Evolutionary conservation across 1,284 basidiomycete genomes (phyloP).

Genomic region (Austroboletus novae-zelandiae): DNA sequence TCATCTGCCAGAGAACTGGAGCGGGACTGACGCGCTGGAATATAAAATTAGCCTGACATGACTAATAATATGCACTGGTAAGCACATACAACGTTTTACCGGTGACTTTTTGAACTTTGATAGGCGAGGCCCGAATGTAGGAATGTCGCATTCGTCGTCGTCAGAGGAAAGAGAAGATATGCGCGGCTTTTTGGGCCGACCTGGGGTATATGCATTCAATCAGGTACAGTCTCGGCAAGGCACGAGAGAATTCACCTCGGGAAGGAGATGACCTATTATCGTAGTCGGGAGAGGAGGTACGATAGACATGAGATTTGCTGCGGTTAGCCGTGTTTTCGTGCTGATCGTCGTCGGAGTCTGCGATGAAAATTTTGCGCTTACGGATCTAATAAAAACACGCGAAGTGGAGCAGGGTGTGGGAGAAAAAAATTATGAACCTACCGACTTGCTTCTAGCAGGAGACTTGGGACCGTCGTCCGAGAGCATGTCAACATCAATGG

Average conservation of each 20-base stretch:
- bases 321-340: slow-evolving; percentile 32
- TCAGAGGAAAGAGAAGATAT: slow-evolving; percentile 41
- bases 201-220: slow-evolving; percentile 21
- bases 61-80: background rate
- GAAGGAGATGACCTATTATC: slow-evolving; percentile 23
- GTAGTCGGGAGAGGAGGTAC: slow-evolving; percentile 28
- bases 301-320: slow-evolving; percentile 18
- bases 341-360: slow-evolving; percentile 68
- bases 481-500: slow-evolving; percentile 70
- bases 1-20: slow-evolving; percentile 45
- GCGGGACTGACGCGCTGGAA: slow-evolving; percentile 35
- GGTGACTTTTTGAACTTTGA: slow-evolving; percentile 66
- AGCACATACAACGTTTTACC: slow-evolving; percentile 45
- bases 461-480: slow-evolving; percentile 42
- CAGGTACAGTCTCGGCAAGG: slow-evolving; percentile 15
- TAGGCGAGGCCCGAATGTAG: slow-evolving; percentile 55
- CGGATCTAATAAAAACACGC: slow-evolving; percentile 25
- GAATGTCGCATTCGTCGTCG: slow-evolving; percentile 40
- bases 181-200: slow-evolving; percentile 52
- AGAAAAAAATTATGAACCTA: slow-evolving; percentile 11
- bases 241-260: slow-evolving; percentile 22
- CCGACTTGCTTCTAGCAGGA: slow-evolving; percentile 9
- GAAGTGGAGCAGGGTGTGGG: background rate
- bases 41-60: slow-evolving; percentile 3
- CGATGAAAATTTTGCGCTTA: slow-evolving; percentile 69